Evolutionary conservation across 1,284 basidiomycete genomes (phyloP), one percentile per base, ranked within the genome.

Genomic region (Ceratobasidium sp.): DNA sequence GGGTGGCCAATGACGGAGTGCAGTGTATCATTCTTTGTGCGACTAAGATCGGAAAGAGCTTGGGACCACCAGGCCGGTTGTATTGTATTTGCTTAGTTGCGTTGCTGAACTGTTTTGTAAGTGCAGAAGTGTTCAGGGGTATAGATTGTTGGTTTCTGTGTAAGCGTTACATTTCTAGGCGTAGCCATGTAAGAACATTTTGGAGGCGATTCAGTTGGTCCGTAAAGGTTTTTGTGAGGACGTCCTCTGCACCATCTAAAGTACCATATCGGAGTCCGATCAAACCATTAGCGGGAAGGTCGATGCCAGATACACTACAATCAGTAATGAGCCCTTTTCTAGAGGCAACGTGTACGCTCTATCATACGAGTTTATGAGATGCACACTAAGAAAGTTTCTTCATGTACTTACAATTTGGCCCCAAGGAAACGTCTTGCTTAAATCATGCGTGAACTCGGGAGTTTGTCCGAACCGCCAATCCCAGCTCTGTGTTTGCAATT

Each of bases 381-480:
- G 39, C 68, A 39, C 33, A 26, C 49, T 46, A 42, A 39, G 10
- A 15, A 23, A 60, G 39, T 15, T 42, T n/a, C 20, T 15, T 9
- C 33, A 55, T 12, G 20, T 61, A 84, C 91, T 84, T 83, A 92
- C 94, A 68, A 91, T 84, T 40, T 85, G 83, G 9, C 92, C 92
- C 91, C 91, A 93, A 5, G 83, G 68, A 81, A 95, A 94, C 18
- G 82, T 79, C 18, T 85, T 84, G 20, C 82, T 79, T 3, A 93
- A 79, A 2, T 85, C 86, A 81, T 92, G 91, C 58, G 91, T 93
- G 84, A 99, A 99, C 83, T 97, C 95, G 72, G 97, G 97, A 0
- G 97, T 98, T 84, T 98, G 95, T 0, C 97, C 97, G 83, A 92
- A 98, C 42, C 91, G 88, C 97, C 97, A 99, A 33, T 94, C 90